Percentiles rank a stretch among this genome's conserved stretches.
Evolutionary conservation across 1,284 basidiomycete species (phyloP).

Genomic region (Neolentinus lepideus): DNA sequence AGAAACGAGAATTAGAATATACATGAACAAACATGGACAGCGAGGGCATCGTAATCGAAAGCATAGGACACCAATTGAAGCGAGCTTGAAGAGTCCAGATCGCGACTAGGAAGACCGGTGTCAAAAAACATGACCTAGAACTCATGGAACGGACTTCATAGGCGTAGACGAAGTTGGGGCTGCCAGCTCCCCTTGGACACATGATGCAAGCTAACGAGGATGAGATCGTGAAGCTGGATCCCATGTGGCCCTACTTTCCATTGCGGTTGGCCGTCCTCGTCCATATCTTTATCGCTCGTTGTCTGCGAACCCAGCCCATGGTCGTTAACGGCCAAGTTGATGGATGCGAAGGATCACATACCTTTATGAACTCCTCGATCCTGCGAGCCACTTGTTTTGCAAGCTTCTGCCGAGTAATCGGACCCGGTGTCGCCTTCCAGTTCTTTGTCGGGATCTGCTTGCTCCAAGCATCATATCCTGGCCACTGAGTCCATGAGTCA

Average conservation of each 20-base stretch:
- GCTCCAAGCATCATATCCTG: constrained; percentile 19
- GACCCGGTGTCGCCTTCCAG: constrained; percentile 20
- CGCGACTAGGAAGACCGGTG: too few species aligned
- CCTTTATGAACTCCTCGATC: constrained; percentile 30
- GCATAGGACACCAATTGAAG: too few species aligned
- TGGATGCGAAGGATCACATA: constrained; percentile 7
- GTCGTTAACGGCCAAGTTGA: constrained; percentile 2
- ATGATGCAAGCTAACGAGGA: constrained; percentile 70
- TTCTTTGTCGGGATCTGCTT: constrained; percentile 22
- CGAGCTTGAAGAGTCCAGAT: too few species aligned
- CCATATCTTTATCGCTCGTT: constrained; percentile 38
- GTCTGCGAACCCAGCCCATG: constrained; percentile 30
- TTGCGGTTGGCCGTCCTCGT: constrained; percentile 46
- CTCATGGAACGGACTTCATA: too few species aligned
- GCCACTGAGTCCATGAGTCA: constrained; percentile 18
- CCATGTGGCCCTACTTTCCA: constrained; percentile 54
- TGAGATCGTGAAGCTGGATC: constrained; percentile 56
- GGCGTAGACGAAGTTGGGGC: constrained; percentile 46
- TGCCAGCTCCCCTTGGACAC: constrained; percentile 77
- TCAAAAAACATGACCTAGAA: too few species aligned
- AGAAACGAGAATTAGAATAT: too few species aligned
- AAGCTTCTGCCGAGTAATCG: constrained; percentile 25
- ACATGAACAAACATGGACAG: too few species aligned
- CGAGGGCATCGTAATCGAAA: too few species aligned
- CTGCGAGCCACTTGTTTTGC: constrained; percentile 31